Conservation (phyloP, 345 rosid genomes). For the Salix exigua region DNA sequence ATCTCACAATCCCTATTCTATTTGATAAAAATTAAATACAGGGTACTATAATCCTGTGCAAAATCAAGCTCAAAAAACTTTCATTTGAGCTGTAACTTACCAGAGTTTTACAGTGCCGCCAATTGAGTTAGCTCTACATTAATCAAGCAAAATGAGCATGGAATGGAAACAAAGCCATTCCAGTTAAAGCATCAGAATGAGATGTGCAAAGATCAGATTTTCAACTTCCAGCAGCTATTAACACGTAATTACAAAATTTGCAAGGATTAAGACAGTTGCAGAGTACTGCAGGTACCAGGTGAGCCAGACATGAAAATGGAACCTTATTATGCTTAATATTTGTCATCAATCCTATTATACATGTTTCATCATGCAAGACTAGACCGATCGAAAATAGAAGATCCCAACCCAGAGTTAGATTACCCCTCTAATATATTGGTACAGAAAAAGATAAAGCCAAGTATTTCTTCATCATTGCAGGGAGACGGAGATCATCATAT, state of each 20-base stretch:
- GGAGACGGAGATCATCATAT: slow-evolving; percentile 43
- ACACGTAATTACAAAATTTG: slow-evolving; percentile 7
- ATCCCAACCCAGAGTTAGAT: slow-evolving; percentile 28
- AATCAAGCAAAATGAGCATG: not conserved
- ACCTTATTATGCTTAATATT: slow-evolving; percentile 28
- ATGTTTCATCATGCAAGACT: slow-evolving; percentile 25
- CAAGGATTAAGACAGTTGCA: not conserved
- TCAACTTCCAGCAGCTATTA: not conserved
- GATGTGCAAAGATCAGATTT: not conserved
- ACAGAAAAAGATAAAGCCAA: slow-evolving; percentile 15
- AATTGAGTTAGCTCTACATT: not conserved
- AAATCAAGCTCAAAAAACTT: too few relatives aligned
- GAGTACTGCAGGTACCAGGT: not conserved
- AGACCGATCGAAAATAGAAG: slow-evolving; percentile 14
- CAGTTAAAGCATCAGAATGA: not conserved
- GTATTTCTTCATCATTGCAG: not conserved
- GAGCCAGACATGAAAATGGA: slow-evolving; percentile 19
- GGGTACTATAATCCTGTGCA: too few relatives aligned
- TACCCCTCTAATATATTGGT: slow-evolving; percentile 12
- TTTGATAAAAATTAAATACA: too few relatives aligned
- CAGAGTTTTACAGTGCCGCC: not conserved
- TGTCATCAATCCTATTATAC: slow-evolving; percentile 25
- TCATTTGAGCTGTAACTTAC: not conserved
- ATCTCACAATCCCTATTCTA: too few relatives aligned
- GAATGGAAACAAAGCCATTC: not conserved